Percentiles rank a stretch among this genome's conserved stretches.
Conservation (phyloP, 163 green algal species). For the Trebouxiophyceae sp. region DNA sequence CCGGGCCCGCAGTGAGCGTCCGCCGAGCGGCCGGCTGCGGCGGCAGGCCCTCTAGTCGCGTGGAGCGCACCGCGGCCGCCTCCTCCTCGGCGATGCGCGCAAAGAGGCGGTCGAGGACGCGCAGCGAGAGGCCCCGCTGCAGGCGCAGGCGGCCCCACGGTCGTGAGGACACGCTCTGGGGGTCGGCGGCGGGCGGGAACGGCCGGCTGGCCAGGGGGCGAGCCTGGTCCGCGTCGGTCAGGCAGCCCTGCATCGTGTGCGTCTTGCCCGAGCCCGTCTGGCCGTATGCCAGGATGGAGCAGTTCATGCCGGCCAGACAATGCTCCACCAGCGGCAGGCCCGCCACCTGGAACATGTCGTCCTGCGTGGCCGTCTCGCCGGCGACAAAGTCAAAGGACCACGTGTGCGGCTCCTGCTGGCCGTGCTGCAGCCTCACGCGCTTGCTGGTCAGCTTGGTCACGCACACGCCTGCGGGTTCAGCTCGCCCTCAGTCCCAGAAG, state of each 20-base stretch:
- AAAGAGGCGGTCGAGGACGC: conserved; percentile 82
- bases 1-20: too few species aligned
- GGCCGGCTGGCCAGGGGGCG: not conserved
- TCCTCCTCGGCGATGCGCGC: conserved; percentile 46
- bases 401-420: not conserved
- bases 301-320: conserved; percentile 71
- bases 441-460: not conserved
- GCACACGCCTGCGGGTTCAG: not conserved
- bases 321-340: conserved; percentile 69
- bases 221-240: not conserved
- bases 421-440: not conserved
- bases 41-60: too few species aligned
- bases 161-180: not conserved
- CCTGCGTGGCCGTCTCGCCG: conserved; percentile 40
- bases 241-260: conserved; percentile 11
- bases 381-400: conserved; percentile 73
- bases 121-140: conserved; percentile 67
- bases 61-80: conserved; percentile 11
- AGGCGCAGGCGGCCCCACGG: not conserved
- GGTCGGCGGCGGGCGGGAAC: too few species aligned
- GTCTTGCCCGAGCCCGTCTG: conserved; percentile 61
- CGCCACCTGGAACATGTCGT: conserved; percentile 59
- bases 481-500: too few species aligned
- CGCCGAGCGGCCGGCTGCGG: too few species aligned
- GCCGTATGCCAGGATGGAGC: conserved; percentile 74